Base-by-base conservation (phyloP, 805 yeast genomes). In the Candida quercuum region DNA sequence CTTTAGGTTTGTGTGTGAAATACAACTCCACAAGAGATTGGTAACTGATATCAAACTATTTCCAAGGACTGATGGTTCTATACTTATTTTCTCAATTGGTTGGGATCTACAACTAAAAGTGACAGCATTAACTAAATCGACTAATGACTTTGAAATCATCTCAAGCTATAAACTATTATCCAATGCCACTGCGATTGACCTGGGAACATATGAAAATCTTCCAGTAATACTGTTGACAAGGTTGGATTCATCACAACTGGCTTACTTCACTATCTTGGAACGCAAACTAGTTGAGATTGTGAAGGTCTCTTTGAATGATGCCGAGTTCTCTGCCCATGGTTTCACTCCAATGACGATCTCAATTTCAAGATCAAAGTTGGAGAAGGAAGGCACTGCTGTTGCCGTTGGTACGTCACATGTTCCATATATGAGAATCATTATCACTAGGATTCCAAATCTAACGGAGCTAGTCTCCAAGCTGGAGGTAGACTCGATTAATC, bases 361-460 rank as follows among this genome's bases (percentile, higher is more conserved):
- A 1, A 48, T 58, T 8, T 56, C 58, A 5, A 37, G 40, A 5
- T 19, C 32, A 3, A 39, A 42, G 0, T 39, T 42, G n/a, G 27
- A 26, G 3, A 38, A 37, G 3, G 15, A n/a, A 6, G 45, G 47
- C 2, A 63, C 65, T 0, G 45, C 67, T 18, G 51, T 82, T 13
- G 77, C 81, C 0, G 71, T 84, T 7, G 86, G 79, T 0, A 86
- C 96, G 0, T 78, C 88, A 1, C 91, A 86, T 49, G 71, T 74
- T 12, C 96, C 96, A 4, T 82, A 68, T 49, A 76, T 84, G 85
- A 59, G 95, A 46, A 46, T 84, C 11, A 69, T 86, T 2, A 56
- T 84, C 0, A 67, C 78, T 0, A 54, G 63, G 22, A 43, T 78
- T n/a, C 74, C 78, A 6, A 38, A 38, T 16, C 22, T 45, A 3